Evolutionary conservation across 2,329 filamentous ascomycete species (phyloP).

Genomic region (Fusarium sp.): DNA sequence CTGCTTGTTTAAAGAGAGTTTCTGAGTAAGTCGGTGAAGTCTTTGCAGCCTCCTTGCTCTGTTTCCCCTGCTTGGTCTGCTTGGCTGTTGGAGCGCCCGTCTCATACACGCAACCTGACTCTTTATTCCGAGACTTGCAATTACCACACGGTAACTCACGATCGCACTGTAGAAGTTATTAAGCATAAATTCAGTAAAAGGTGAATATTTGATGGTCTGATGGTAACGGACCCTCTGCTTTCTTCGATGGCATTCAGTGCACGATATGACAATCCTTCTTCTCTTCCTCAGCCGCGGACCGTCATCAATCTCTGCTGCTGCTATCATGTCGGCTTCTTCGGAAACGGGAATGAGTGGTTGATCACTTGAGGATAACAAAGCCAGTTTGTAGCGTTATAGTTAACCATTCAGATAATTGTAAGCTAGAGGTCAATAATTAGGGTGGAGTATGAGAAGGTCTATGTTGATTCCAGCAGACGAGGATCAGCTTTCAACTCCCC

Average conservation of each 20-base stretch:
- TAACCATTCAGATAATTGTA: background rate
- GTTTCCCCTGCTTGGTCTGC: conserved; percentile 29
- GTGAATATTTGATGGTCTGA: too few relatives aligned
- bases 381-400: background rate
- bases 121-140: conserved; percentile 68
- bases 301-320: background rate
- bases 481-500: conserved; percentile 3
- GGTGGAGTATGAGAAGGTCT: background rate
- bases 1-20: background rate
- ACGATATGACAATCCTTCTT: conserved; percentile 71
- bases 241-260: conserved; percentile 72
- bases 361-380: background rate
- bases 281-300: conserved; percentile 60
- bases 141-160: conserved; percentile 70
- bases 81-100: conserved; percentile 60
- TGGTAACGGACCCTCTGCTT: conserved; percentile 66
- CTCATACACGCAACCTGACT: conserved; percentile 69
- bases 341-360: background rate
- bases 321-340: conserved; percentile 19
- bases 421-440: background rate
- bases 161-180: conserved; percentile 62
- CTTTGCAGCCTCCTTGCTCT: conserved; percentile 3
- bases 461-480: background rate
- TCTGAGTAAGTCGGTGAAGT: background rate
- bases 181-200: background rate